Evolutionary conservation across 257 asterid genomes (phyloP).

Genomic region (Avicennia marina): DNA sequence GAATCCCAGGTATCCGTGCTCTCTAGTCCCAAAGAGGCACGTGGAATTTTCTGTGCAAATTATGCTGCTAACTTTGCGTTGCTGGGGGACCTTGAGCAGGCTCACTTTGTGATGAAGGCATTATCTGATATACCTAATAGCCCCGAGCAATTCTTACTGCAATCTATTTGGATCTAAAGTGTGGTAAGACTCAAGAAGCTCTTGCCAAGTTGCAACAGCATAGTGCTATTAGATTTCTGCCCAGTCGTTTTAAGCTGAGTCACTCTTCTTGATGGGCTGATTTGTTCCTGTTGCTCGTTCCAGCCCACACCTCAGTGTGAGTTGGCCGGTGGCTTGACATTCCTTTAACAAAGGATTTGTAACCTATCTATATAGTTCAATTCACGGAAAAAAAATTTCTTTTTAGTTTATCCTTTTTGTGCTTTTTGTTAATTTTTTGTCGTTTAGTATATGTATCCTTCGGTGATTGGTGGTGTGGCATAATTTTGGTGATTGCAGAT

Average conservation of each 20-base stretch:
- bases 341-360: constrained; percentile 63
- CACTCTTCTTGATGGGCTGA: constrained; percentile 38
- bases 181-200: constrained; percentile 58
- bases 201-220: constrained; percentile 59
- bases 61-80: constrained; percentile 55
- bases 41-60: constrained; percentile 57
- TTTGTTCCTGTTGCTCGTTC: constrained; percentile 21
- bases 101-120: constrained; percentile 52
- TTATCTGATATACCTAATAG: constrained; percentile 42
- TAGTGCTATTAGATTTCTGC: constrained; percentile 40
- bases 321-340: constrained; percentile 63
- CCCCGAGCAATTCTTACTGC: constrained; percentile 59
- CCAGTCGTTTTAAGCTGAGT: constrained; percentile 19
- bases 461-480: constrained; percentile 39
- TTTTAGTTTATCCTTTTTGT: constrained; percentile 8
- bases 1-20: constrained; percentile 36
- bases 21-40: constrained; percentile 82
- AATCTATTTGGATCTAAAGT: constrained; percentile 65
- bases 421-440: constrained; percentile 7
- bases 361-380: constrained; percentile 66
- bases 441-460: constrained; percentile 35
- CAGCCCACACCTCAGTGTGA: constrained; percentile 37
- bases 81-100: constrained; percentile 67
- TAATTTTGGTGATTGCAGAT: constrained; percentile 37
- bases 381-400: constrained; percentile 56